Evolutionary conservation across 768 basidiomycete species (phyloP).

Genomic region (Daedaleopsis nitida): DNA sequence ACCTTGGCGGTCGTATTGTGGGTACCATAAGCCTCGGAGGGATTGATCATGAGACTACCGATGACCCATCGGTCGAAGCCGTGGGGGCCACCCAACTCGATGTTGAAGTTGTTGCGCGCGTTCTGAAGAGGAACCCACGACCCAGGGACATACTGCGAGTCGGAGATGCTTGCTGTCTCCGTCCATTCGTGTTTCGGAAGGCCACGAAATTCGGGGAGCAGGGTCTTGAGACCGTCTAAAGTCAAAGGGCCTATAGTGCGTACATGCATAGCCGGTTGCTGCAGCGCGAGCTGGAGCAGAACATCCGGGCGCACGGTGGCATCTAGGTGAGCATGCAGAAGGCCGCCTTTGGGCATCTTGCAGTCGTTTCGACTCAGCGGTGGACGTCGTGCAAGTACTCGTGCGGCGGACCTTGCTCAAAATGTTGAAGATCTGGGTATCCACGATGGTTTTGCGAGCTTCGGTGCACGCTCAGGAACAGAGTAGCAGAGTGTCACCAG

Average conservation of each 20-base stretch:
- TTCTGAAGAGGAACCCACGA: slow-evolving; percentile 57
- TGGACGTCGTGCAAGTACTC: background rate
- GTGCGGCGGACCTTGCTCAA: slow-evolving; percentile 52
- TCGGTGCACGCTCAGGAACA: background rate
- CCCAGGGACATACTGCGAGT: slow-evolving; percentile 43
- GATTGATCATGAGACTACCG: slow-evolving; percentile 63
- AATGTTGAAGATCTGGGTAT: slow-evolving; percentile 63
- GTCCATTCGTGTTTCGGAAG: slow-evolving; percentile 39
- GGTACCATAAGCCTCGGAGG: slow-evolving; percentile 69
- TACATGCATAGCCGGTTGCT: slow-evolving; percentile 64
- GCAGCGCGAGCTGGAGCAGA: slow-evolving; percentile 55
- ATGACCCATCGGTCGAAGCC: slow-evolving; percentile 73
- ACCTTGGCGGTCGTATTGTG: slow-evolving; percentile 74
- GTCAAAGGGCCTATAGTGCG: slow-evolving; percentile 44
- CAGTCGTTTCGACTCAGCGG: background rate
- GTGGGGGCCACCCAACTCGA: slow-evolving; percentile 55
- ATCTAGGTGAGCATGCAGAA: slow-evolving; percentile 77
- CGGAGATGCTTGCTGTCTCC: slow-evolving; percentile 37
- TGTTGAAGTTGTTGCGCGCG: slow-evolving; percentile 56
- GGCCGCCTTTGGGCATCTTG: slow-evolving; percentile 81
- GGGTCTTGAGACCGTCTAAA: slow-evolving; percentile 39
- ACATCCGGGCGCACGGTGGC: slow-evolving; percentile 61
- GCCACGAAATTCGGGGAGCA: slow-evolving; percentile 56
- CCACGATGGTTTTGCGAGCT: slow-evolving; percentile 43
- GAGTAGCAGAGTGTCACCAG: background rate